Conservation (phyloP, 2,329 filamentous ascomycete genomes). For the Botryosphaeria dothidea region DNA sequence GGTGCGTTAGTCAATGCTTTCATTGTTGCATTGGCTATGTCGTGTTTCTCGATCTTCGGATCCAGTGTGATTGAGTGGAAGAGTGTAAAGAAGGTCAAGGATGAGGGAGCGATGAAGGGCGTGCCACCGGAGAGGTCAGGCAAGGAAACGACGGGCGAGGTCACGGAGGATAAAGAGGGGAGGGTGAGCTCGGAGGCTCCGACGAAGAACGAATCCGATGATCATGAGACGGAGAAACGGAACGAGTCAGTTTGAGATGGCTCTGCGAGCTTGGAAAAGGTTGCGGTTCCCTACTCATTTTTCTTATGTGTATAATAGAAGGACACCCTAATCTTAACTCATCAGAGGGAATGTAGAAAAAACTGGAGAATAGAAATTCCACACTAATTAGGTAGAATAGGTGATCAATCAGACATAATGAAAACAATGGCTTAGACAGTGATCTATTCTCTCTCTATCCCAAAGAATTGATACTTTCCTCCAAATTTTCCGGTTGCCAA, state of each 20-base stretch:
- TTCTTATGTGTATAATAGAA: background rate
- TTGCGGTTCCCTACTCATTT: no score
- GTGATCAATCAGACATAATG: background rate
- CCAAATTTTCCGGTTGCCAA: background rate
- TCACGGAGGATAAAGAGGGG: background rate
- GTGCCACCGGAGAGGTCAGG: background rate
- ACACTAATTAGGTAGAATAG: background rate
- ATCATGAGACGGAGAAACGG: background rate
- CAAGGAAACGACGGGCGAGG: background rate
- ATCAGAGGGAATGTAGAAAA: background rate
- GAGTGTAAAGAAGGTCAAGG: constrained; percentile 61
- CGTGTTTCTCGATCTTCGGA: constrained; percentile 55
- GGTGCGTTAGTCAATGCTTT: constrained; percentile 60
- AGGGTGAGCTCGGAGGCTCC: background rate
- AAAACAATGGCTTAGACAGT: no score
- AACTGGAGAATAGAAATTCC: background rate
- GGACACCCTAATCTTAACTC: background rate
- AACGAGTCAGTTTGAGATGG: background rate
- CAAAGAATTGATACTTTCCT: background rate
- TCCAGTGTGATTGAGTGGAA: constrained; percentile 63
- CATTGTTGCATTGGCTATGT: constrained; percentile 60
- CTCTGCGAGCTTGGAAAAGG: no score
- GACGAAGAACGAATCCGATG: background rate
- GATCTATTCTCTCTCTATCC: no score
- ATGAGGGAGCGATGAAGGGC: background rate